Conservation (phyloP, 192 early-diverging fungal species). For the Nowakowskiella sp. region DNA sequence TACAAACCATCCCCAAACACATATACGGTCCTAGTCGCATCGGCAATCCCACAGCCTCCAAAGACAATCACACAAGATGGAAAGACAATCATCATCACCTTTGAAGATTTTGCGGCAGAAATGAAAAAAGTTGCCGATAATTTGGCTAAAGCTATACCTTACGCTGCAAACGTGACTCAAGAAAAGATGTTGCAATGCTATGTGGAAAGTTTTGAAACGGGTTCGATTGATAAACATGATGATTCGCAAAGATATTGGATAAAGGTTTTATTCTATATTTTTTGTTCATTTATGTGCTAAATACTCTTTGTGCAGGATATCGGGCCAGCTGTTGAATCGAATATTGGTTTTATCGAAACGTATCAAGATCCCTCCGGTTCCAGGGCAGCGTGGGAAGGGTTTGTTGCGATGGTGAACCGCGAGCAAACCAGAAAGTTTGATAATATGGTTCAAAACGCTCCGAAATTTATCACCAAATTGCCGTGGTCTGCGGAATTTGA, state of each 20-base stretch:
- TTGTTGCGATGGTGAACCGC: conserved; percentile 57
- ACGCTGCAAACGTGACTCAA: conserved; percentile 48
- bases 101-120: conserved; percentile 38
- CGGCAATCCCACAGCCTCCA: conserved; percentile 9
- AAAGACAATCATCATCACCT: conserved; percentile 24
- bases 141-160: conserved; percentile 32
- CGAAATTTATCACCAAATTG: conserved; percentile 33
- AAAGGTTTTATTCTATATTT: too few species aligned
- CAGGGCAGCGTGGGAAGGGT: conserved; percentile 59
- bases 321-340: conserved; percentile 50
- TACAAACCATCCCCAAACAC: conserved; percentile 24
- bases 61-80: conserved; percentile 25
- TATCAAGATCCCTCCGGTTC: conserved; percentile 55
- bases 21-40: conserved; percentile 31
- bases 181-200: conserved; percentile 43
- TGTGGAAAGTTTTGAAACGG: conserved; percentile 38
- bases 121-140: conserved; percentile 34
- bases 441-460: conserved; percentile 42
- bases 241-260: conserved; percentile 50
- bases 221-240: conserved; percentile 51
- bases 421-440: conserved; percentile 50
- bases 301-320: too few species aligned
- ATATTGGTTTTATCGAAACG: conserved; percentile 57
- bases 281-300: too few species aligned
- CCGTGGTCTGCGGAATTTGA: conserved; percentile 50